Evolutionary conservation across 371 early-diverging fungal genomes (phyloP).

Genomic region (Zancudomyces culisetae): DNA sequence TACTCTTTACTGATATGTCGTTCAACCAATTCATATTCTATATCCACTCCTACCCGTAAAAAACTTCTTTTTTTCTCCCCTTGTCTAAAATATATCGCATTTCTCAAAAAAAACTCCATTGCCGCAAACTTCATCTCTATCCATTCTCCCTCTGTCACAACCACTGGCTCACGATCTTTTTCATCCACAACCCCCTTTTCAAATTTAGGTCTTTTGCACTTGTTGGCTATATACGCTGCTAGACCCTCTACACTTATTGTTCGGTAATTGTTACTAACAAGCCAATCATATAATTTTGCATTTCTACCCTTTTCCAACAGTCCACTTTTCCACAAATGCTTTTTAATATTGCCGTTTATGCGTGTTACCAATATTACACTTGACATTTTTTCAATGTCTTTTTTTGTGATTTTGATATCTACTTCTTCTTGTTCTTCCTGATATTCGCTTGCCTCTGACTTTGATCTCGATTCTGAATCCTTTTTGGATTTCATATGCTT

Average conservation of each 20-base stretch:
- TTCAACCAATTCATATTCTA: background rate
- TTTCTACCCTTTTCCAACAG: background rate
- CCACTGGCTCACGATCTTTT: no score
- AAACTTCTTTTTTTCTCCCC: background rate
- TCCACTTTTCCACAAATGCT: background rate
- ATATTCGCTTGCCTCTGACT: background rate
- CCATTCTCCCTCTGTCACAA: background rate
- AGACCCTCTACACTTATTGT: background rate
- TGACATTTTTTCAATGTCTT: background rate
- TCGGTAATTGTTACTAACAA: background rate
- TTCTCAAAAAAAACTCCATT: background rate
- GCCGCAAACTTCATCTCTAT: background rate
- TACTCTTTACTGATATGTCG: slow-evolving; percentile 25
- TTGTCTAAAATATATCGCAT: background rate
- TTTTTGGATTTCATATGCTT: no score
- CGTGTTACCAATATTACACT: no score
- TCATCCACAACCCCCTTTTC: no score
- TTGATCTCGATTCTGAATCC: background rate
- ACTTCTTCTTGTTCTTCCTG: background rate
- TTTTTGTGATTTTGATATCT: background rate
- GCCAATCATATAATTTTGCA: background rate
- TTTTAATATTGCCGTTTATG: no score
- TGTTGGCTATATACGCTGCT: background rate
- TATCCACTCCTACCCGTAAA: background rate
- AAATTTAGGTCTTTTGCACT: no score